Conservation (phyloP, 2,329 filamentous ascomycete genomes). For the Aureobasidium sp. region DNA sequence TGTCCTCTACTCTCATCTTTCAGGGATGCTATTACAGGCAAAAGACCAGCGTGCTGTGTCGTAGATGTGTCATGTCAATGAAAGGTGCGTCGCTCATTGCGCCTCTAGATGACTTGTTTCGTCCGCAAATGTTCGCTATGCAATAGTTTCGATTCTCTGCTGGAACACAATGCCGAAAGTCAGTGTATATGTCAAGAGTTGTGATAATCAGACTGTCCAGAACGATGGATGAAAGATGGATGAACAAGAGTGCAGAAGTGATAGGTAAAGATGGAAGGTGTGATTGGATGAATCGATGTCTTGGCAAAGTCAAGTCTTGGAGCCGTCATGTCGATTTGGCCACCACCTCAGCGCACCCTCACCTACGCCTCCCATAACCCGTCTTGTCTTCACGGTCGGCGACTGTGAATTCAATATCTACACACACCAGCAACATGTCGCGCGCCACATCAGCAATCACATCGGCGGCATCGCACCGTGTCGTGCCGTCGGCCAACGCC, state of each 20-base stretch:
- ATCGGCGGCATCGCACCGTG: conserved; percentile 31
- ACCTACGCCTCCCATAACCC: neutral
- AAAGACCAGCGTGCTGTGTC: neutral
- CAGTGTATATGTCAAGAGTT: too few relatives aligned
- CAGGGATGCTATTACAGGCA: neutral
- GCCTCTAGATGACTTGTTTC: too few relatives aligned
- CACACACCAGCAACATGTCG: conserved; percentile 7
- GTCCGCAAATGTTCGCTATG: too few relatives aligned
- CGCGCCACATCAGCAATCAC: conserved; percentile 22
- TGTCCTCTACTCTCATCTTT: neutral
- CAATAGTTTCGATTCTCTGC: too few relatives aligned
- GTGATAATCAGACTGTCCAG: too few relatives aligned
- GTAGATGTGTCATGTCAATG: neutral
- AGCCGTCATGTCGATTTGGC: neutral
- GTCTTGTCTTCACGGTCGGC: conserved; percentile 7
- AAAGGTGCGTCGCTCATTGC: neutral
- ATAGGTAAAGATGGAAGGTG: neutral
- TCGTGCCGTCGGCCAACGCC: conserved; percentile 32
- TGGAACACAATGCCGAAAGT: too few relatives aligned
- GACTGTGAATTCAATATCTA: neutral
- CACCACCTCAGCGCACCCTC: neutral
- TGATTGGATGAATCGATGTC: neutral
- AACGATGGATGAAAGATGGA: too few relatives aligned
- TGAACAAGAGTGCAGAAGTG: too few relatives aligned
- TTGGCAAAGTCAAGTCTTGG: neutral